These are phyloP conservation scores for Pseudocercospora eumusae DNA, from an alignment of 2,329 filamentous ascomycete genomes.

Conservation along the genomic window DNA sequence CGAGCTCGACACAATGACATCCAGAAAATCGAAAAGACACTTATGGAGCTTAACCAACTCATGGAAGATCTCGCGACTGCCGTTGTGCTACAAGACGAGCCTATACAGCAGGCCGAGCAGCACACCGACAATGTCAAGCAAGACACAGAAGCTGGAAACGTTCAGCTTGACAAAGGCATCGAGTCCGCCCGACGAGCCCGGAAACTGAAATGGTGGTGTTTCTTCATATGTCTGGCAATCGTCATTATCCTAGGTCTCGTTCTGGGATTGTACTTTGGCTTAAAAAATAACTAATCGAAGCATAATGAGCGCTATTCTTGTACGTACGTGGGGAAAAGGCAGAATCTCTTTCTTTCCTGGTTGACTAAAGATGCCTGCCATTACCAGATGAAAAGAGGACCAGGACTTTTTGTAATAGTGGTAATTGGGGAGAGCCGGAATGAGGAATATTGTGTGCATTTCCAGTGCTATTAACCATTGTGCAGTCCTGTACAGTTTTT, in stretches of 20 bases:
- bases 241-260: constrained; percentile 53
- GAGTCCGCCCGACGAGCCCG: constrained; percentile 65
- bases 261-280: constrained; percentile 53
- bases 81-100: constrained; percentile 69
- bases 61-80: constrained; percentile 75
- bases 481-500: neutral
- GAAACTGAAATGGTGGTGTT: constrained; percentile 81
- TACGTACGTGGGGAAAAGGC: constrained; percentile 2
- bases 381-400: constrained; percentile 6
- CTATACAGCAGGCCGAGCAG: constrained; percentile 63
- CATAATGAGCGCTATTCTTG: neutral
- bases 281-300: constrained; percentile 27
- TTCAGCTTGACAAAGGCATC: constrained; percentile 68
- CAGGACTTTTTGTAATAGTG: constrained; percentile 9
- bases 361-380: neutral
- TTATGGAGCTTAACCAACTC: constrained; percentile 67
- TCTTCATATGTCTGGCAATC: constrained; percentile 58
- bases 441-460: constrained; percentile 8
- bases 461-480: neutral
- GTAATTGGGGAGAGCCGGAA: constrained; percentile 4
- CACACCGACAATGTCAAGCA: constrained; percentile 66
- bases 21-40: constrained; percentile 74
- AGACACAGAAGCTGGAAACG: constrained; percentile 69
- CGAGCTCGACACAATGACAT: constrained; percentile 82
- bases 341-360: constrained; percentile 2